Conservation (phyloP, 805 yeast species). For the Dipodascus albidus region DNA sequence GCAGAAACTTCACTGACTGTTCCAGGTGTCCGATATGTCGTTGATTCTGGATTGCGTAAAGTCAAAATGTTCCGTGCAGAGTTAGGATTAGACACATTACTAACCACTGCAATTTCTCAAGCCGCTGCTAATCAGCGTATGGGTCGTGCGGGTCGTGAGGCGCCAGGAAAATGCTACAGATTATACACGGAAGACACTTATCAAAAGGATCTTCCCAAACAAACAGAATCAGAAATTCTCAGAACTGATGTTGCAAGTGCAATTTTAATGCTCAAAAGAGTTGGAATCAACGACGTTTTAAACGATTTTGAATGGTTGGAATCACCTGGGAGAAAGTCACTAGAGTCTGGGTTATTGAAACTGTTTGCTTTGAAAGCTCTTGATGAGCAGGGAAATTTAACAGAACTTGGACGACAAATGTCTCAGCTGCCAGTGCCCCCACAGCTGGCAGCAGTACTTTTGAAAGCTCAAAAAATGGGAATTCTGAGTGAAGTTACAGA, state of each 20-base stretch:
- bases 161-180: conserved; percentile 80
- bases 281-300: conserved; percentile 73
- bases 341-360: conserved; percentile 66
- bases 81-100: conserved; percentile 79
- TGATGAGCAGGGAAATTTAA: conserved; percentile 63
- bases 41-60: conserved; percentile 87
- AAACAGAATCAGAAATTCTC: conserved; percentile 88
- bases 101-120: conserved; percentile 86
- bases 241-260: conserved; percentile 82
- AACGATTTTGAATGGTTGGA: conserved; percentile 84
- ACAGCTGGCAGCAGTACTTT: conserved; percentile 73
- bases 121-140: conserved; percentile 92
- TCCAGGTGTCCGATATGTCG: conserved; percentile 84
- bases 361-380: conserved; percentile 72
- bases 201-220: conserved; percentile 41
- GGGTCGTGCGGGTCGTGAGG: conserved; percentile 99
- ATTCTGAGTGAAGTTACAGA: conserved; percentile 65
- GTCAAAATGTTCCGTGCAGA: conserved; percentile 93
- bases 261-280: conserved; percentile 66
- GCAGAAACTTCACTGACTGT: conserved; percentile 98
- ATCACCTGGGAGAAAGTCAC: conserved; percentile 70
- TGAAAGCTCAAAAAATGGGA: conserved; percentile 37
- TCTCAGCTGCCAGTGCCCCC: conserved; percentile 89
- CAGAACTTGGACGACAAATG: conserved; percentile 74
- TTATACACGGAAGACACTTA: conserved; percentile 69